Evolutionary conservation across 768 basidiomycete genomes (phyloP), one percentile per base, ranked within the genome.

Genomic region (Pleurotus citrinopileatus): DNA sequence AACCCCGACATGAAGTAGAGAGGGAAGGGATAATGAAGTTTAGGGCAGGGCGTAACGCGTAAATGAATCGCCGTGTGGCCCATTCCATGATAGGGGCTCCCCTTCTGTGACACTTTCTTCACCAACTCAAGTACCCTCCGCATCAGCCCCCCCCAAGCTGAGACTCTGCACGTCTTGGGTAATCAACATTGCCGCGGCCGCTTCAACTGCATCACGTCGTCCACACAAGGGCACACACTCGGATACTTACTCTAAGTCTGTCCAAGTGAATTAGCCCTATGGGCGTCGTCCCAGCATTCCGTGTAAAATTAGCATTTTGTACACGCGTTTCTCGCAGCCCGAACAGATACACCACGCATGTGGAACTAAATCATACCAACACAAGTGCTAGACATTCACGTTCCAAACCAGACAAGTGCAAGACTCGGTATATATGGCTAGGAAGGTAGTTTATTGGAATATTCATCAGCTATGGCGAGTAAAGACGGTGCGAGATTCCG

Each of bases 1-100:
- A 92, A 96, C 55, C 91, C 91, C 60, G 92, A 93, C 93, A 93
- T 94, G 54, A 52, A n/a, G n/a, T 68, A 55, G 54, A 20, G 22
- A 52, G 57, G 63, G 27, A 58, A 55, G 22, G 52, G 26, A 36
- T 51, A 57, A 59, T 58, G 57, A 59, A 45, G 6, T 63, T 66
- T 64, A 66, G 65, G 65, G 65, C 52, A 46, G 63, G 65, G 45
- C 58, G 22, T 59, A 59, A 62, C 64, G 64, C 63, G 64, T 60
- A 9, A 32, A 37, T 6, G 32, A n/a, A 9, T 9, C 32, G 32
- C n/a, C n/a, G n/a, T n/a, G n/a, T n/a, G n/a, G n/a, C n/a, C n/a
- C n/a, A n/a, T n/a, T n/a, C n/a, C n/a, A n/a, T n/a, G n/a, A n/a
- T n/a, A n/a, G n/a, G n/a, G n/a, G n/a, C n/a, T n/a, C n/a, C n/a